Evolutionary conservation across 2,329 filamentous ascomycete genomes (phyloP).

Genomic region (Pestalotiopsis sp.): DNA sequence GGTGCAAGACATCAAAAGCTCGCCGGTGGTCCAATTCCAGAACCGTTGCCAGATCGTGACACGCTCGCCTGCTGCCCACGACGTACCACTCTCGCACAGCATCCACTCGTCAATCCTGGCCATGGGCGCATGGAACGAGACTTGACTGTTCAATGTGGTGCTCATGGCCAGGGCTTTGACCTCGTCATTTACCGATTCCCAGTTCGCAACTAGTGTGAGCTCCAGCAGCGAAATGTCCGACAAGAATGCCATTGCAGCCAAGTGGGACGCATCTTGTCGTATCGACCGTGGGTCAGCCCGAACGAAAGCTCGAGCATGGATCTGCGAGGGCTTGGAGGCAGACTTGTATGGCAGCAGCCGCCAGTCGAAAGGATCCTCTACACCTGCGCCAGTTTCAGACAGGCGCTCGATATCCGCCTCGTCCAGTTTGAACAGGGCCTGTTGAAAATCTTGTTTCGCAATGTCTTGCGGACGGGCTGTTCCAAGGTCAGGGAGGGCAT

Average conservation of each 20-base stretch:
- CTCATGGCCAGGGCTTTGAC: background rate
- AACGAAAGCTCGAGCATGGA: background rate
- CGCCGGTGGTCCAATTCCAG: background rate
- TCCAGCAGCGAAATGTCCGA: constrained; percentile 7
- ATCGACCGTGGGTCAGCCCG: background rate
- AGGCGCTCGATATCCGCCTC: background rate
- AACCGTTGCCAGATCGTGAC: background rate
- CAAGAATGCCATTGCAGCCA: background rate
- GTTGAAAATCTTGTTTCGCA: background rate
- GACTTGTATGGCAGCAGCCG: background rate
- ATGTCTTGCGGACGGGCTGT: background rate
- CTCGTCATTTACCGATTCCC: background rate
- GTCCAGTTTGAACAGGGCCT: background rate
- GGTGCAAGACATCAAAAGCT: constrained; percentile 1
- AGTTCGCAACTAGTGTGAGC: background rate
- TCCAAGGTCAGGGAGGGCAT: background rate
- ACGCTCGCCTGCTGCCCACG: background rate
- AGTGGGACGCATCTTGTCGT: background rate
- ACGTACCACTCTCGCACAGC: constrained; percentile 4
- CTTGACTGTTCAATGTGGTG: background rate
- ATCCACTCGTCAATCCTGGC: constrained; percentile 5
- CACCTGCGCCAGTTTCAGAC: background rate
- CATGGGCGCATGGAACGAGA: background rate
- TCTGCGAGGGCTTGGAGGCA: background rate
- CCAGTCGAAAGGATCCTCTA: constrained; percentile 6